Percentiles rank a stretch among this genome's conserved stretches.
Evolutionary conservation across 352 stramenopile genomes (phyloP).

Genomic region (Pythium diclinum): DNA sequence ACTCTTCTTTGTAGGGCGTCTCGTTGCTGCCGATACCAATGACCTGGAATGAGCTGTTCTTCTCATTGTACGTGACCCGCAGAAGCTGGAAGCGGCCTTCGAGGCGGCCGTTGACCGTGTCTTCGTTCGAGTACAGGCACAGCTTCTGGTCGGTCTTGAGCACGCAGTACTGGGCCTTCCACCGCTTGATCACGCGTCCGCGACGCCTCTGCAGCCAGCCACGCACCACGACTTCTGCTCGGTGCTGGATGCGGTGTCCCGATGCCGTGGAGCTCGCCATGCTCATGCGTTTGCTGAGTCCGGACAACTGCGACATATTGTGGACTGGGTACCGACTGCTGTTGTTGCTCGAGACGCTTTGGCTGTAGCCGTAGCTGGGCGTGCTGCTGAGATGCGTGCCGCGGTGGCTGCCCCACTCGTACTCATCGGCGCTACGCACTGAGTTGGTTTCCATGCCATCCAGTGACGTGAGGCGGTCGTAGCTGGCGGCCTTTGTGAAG

Average conservation of each 20-base stretch:
- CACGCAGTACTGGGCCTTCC: slow-evolving; percentile 55
- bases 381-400: slow-evolving; percentile 2
- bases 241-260: background rate
- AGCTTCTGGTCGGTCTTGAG: slow-evolving; percentile 51
- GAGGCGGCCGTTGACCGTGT: slow-evolving; percentile 50
- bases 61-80: slow-evolving; percentile 43
- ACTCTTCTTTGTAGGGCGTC: slow-evolving; percentile 44
- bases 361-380: slow-evolving; percentile 4
- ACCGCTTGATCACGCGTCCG: slow-evolving; percentile 52
- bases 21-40: slow-evolving; percentile 45
- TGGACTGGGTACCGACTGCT: background rate
- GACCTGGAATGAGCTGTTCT: slow-evolving; percentile 50
- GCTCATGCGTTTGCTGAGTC: slow-evolving; percentile 19
- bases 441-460: slow-evolving; percentile 8
- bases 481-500: slow-evolving; percentile 5
- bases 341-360: background rate
- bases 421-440: slow-evolving; percentile 38
- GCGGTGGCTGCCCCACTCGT: slow-evolving; percentile 17
- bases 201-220: slow-evolving; percentile 57
- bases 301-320: slow-evolving; percentile 13
- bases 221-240: slow-evolving; percentile 31
- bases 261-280: slow-evolving; percentile 21
- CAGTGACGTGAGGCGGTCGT: slow-evolving; percentile 13
- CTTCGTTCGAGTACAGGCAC: slow-evolving; percentile 52
- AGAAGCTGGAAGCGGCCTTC: slow-evolving; percentile 49